Percentiles rank a stretch among this genome's conserved stretches.
Evolutionary conservation across 257 asterid species (phyloP).

Genomic region (Rhazya stricta): DNA sequence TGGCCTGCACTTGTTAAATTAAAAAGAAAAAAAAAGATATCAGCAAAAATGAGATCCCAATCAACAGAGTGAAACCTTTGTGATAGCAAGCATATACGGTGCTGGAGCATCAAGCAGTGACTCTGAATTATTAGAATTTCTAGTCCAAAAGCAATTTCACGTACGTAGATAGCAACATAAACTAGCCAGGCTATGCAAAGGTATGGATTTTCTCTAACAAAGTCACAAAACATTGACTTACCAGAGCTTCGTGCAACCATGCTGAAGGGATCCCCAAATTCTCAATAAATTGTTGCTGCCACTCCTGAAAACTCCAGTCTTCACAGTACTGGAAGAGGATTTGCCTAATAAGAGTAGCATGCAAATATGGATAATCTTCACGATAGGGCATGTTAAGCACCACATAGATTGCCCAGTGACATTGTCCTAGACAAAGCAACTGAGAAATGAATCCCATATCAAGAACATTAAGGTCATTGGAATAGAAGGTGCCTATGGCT

Average conservation of each 20-base stretch:
- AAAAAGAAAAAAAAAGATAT: constrained; percentile 15
- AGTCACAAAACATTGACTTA: constrained; percentile 36
- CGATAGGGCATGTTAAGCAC: constrained; percentile 89
- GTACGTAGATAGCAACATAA: neutral
- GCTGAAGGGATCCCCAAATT: constrained; percentile 78
- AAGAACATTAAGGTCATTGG: constrained; percentile 86
- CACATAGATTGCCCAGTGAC: constrained; percentile 98
- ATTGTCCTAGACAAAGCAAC: constrained; percentile 79
- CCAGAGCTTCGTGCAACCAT: constrained; percentile 98
- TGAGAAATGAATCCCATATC: constrained; percentile 92
- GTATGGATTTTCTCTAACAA: constrained; percentile 21
- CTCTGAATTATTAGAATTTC: neutral
- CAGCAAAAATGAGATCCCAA: constrained; percentile 24
- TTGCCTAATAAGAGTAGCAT: constrained; percentile 65
- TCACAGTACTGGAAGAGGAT: constrained; percentile 91
- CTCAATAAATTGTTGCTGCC: constrained; percentile 73
- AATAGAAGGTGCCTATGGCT: constrained; percentile 81
- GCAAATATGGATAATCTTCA: constrained; percentile 84
- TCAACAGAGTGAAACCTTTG: neutral
- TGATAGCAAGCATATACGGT: neutral
- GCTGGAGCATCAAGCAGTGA: neutral
- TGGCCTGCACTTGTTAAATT: constrained; percentile 56
- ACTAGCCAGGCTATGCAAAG: neutral
- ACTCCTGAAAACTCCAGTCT: constrained; percentile 70
- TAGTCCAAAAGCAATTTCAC: neutral